Evolutionary conservation across 2,329 filamentous ascomycete genomes (phyloP).

Genomic region (Talaromyces sp.): DNA sequence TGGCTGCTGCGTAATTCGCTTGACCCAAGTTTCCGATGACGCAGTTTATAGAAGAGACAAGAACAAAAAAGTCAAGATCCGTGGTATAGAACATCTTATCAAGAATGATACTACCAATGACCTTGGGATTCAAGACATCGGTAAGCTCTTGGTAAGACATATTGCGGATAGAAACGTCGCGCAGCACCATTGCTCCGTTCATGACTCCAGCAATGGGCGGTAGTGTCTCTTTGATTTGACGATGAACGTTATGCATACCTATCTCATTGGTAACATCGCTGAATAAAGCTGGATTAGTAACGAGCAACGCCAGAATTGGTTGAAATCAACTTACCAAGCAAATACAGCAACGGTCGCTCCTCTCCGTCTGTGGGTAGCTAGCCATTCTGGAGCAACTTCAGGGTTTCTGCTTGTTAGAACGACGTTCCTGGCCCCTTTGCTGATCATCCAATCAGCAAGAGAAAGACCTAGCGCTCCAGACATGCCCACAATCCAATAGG

Average conservation of each 20-base stretch:
- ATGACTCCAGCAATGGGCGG: conserved; percentile 39
- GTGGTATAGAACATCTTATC: conserved; percentile 25
- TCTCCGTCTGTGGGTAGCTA: not conserved
- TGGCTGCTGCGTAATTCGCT: conserved; percentile 33
- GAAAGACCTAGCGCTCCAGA: conserved; percentile 34
- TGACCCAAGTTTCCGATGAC: conserved; percentile 38
- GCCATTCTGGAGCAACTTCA: conserved; percentile 20
- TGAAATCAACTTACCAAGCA: not conserved
- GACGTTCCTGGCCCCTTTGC: conserved; percentile 29
- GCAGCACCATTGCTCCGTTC: conserved; percentile 40
- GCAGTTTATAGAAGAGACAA: conserved; percentile 33
- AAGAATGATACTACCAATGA: conserved; percentile 33
- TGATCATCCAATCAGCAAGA: conserved; percentile 32
- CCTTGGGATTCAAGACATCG: conserved; percentile 38
- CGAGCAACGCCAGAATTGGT: not conserved
- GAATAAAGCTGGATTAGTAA: not conserved
- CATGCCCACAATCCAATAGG: conserved; percentile 34
- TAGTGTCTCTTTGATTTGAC: conserved; percentile 22
- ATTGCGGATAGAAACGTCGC: conserved; percentile 35
- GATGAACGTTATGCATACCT: conserved; percentile 32
- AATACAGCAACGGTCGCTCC: not conserved
- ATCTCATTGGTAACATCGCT: conserved; percentile 28
- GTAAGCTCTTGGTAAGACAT: conserved; percentile 33
- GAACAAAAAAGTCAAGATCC: conserved; percentile 41
- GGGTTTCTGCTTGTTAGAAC: conserved; percentile 34